phyloP scores from a whole-genome alignment of 2,329 filamentous ascomycete species.

The Verruconis gallopava region DNA sequence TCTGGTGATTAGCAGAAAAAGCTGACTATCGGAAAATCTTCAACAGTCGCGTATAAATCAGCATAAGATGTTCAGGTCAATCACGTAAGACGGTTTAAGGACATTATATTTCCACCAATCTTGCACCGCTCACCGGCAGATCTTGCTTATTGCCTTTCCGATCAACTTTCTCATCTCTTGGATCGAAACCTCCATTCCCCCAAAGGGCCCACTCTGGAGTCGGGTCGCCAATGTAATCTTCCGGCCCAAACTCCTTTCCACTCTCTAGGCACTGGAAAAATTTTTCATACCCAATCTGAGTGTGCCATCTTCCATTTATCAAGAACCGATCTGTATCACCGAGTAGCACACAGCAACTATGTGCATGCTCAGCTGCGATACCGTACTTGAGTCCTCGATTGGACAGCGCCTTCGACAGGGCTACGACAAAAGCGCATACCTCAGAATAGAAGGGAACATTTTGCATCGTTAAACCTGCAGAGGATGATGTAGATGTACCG shows the following conservation, averaged over 20 bases:
- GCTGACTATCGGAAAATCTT: no score
- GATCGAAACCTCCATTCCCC: constrained; percentile 92
- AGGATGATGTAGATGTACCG: constrained; percentile 72
- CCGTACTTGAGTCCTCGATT: constrained; percentile 68
- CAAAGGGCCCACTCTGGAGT: constrained; percentile 92
- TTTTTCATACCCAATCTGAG: constrained; percentile 74
- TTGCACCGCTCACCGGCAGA: not conserved
- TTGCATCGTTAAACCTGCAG: constrained; percentile 84
- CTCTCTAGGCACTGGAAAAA: constrained; percentile 75
- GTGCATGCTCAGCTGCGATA: constrained; percentile 87
- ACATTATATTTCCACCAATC: not conserved
- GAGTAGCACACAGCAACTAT: constrained; percentile 84
- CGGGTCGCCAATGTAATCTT: constrained; percentile 76
- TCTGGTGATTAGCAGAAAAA: no score
- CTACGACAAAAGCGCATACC: constrained; percentile 67
- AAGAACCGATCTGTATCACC: constrained; percentile 64
- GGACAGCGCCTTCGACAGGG: constrained; percentile 56
- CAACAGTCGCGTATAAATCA: no score
- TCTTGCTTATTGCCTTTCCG: constrained; percentile 53
- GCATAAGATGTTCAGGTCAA: no score
- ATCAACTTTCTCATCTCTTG: constrained; percentile 74
- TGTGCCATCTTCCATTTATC: constrained; percentile 72
- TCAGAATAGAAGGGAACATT: constrained; percentile 96
- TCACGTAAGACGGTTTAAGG: no score
- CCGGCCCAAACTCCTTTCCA: constrained; percentile 51